These are phyloP conservation scores for Puccinia coronata DNA, from an alignment of 1,284 basidiomycete genomes.

Conservation along the genomic window DNA sequence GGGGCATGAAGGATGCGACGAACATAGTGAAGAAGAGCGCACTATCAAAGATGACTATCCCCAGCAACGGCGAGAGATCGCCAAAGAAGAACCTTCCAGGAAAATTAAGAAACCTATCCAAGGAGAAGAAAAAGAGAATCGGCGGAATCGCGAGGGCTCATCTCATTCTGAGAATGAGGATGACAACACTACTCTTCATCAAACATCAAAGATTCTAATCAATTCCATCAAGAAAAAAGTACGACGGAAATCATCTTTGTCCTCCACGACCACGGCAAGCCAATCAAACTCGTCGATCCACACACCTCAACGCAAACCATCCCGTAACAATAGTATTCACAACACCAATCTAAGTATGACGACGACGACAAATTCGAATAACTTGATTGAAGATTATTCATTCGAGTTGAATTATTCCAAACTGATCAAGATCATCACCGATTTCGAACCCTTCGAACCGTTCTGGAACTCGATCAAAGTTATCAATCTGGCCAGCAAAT, in stretches of 20 bases:
- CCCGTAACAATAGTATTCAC: not conserved
- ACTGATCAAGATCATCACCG: constrained; percentile 87
- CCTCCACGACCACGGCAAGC: not conserved
- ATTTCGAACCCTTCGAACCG: constrained; percentile 90
- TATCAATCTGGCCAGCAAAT: constrained; percentile 77
- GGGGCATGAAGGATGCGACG: not conserved
- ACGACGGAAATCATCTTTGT: constrained; percentile 29
- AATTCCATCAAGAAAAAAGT: constrained; percentile 38
- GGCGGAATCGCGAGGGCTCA: not conserved
- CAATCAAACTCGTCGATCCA: constrained; percentile 17
- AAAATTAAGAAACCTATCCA: constrained; percentile 10
- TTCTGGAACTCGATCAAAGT: constrained; percentile 80
- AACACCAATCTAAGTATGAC: constrained; percentile 13
- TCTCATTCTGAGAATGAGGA: constrained; percentile 22
- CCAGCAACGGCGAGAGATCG: not conserved
- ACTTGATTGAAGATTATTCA: constrained; percentile 70
- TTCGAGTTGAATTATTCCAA: constrained; percentile 88
- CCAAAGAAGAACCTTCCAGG: constrained; percentile 23
- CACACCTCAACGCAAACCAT: constrained; percentile 7
- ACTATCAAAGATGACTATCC: not conserved
- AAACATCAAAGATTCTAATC: constrained; percentile 28
- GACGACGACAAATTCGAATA: constrained; percentile 15
- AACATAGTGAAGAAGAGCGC: not conserved
- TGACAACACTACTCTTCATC: constrained; percentile 20
- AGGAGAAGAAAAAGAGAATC: constrained; percentile 12